Conservation (phyloP, 2,329 filamentous ascomycete species). For the Lecanicillium sp. region DNA sequence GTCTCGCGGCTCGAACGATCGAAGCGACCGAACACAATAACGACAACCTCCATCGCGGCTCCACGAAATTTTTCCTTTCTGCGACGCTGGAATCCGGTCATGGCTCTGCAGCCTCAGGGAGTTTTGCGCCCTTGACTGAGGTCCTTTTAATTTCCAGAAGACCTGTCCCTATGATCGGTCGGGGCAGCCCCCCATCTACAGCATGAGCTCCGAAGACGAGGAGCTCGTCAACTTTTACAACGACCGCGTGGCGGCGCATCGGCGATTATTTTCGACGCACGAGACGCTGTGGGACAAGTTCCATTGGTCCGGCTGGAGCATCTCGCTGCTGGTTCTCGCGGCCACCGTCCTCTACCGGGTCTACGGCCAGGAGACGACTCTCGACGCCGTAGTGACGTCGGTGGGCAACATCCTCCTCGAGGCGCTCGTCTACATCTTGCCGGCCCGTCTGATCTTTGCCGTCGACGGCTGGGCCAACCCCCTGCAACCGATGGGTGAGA, state of each 20-base stretch:
- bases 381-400: slow-evolving; percentile 23
- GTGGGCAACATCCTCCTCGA: slow-evolving; percentile 52
- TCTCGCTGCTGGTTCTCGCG: slow-evolving; percentile 29
- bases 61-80: not conserved
- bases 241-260: slow-evolving; percentile 28
- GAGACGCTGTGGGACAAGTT: slow-evolving; percentile 27
- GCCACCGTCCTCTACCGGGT: slow-evolving; percentile 29
- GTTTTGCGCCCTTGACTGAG: slow-evolving; percentile 2
- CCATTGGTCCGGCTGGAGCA: slow-evolving; percentile 29
- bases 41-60: too few species aligned
- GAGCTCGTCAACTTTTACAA: slow-evolving; percentile 31
- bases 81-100: not conserved
- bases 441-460: slow-evolving; percentile 50
- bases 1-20: too few species aligned
- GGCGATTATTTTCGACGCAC: slow-evolving; percentile 23
- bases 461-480: slow-evolving; percentile 50
- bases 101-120: slow-evolving; percentile 1
- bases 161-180: not conserved
- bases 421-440: slow-evolving; percentile 49
- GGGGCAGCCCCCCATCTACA: slow-evolving; percentile 18
- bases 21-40: not conserved
- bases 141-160: not conserved
- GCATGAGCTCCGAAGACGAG: slow-evolving; percentile 30
- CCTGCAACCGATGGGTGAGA: slow-evolving; percentile 32
- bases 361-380: slow-evolving; percentile 27